A percentile compares a stretch with the other conserved stretches of the same genome.
phyloP scores from a whole-genome alignment of 345 rosid genomes.

The Angophora floribunda region DNA sequence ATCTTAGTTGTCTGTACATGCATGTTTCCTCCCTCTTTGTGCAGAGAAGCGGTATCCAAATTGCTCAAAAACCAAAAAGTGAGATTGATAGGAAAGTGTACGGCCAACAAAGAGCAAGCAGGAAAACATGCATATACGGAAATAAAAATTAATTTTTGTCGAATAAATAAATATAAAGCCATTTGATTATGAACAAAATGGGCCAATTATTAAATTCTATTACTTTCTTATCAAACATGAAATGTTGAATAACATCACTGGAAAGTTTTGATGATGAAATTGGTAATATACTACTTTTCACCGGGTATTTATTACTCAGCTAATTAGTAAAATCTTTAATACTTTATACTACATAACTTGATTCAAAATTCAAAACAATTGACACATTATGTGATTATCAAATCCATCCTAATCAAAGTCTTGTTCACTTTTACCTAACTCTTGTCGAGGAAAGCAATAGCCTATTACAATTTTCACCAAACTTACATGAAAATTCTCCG shows the following conservation, averaged over 20 bases:
- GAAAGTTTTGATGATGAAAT: not conserved
- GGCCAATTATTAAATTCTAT: not conserved
- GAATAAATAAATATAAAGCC: not conserved
- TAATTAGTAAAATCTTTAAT: not conserved
- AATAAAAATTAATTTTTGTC: no score
- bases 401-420: not conserved
- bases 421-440: not conserved
- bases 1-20: not conserved
- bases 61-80: not conserved
- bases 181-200: not conserved
- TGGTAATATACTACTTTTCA: not conserved
- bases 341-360: not conserved
- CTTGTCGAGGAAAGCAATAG: not conserved
- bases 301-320: not conserved
- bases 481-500: accelerated
- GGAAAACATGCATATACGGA: not conserved
- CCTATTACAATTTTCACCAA: not conserved
- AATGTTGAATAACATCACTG: not conserved
- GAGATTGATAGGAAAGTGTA: not conserved
- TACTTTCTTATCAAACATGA: not conserved
- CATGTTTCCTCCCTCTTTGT: not conserved
- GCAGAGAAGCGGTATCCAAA: not conserved
- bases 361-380: not conserved
- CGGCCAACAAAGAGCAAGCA: not conserved
- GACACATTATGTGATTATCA: not conserved